Conservation (phyloP, 1,284 basidiomycete genomes). For the Gomphus bonarii region DNA sequence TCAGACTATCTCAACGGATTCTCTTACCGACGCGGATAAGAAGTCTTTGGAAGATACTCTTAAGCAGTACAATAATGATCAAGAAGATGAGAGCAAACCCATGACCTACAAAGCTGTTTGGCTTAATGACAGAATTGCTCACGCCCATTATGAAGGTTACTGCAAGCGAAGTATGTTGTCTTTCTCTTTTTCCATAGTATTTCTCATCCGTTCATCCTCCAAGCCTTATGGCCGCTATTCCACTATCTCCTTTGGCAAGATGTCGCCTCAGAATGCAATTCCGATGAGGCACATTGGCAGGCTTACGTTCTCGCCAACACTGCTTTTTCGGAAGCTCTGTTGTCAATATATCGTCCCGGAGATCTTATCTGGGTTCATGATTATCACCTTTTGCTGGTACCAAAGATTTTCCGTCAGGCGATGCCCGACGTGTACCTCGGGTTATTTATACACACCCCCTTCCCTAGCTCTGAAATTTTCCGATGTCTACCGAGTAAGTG, state of each 20-base stretch:
- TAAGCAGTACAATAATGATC: slow-evolving; percentile 40
- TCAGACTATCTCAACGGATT: slow-evolving; percentile 36
- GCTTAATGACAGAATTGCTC: slow-evolving; percentile 84
- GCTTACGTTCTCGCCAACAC: slow-evolving; percentile 82
- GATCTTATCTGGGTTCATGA: slow-evolving; percentile 89
- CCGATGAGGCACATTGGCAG: slow-evolving; percentile 73
- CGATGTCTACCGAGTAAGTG: slow-evolving; percentile 77
- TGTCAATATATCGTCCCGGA: slow-evolving; percentile 67
- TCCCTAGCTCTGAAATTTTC: slow-evolving; percentile 96
- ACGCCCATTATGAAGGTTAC: slow-evolving; percentile 94
- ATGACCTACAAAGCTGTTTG: slow-evolving; percentile 79
- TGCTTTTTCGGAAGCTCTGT: slow-evolving; percentile 78
- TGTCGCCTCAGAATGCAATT: slow-evolving; percentile 70
- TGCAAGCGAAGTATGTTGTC: slow-evolving; percentile 83
- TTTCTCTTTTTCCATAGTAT: not conserved
- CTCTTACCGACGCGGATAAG: slow-evolving; percentile 50
- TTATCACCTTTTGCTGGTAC: slow-evolving; percentile 90
- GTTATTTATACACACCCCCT: slow-evolving; percentile 94
- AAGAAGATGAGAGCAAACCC: slow-evolving; percentile 19
- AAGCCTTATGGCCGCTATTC: slow-evolving; percentile 94
- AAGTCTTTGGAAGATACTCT: slow-evolving; percentile 53
- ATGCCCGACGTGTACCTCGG: slow-evolving; percentile 78
- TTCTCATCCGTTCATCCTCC: not conserved
- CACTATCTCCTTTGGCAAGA: slow-evolving; percentile 99
- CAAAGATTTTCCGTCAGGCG: slow-evolving; percentile 71